phyloP scores from a whole-genome alignment of 2,329 filamentous ascomycete species.

The Epichloe typhina region DNA sequence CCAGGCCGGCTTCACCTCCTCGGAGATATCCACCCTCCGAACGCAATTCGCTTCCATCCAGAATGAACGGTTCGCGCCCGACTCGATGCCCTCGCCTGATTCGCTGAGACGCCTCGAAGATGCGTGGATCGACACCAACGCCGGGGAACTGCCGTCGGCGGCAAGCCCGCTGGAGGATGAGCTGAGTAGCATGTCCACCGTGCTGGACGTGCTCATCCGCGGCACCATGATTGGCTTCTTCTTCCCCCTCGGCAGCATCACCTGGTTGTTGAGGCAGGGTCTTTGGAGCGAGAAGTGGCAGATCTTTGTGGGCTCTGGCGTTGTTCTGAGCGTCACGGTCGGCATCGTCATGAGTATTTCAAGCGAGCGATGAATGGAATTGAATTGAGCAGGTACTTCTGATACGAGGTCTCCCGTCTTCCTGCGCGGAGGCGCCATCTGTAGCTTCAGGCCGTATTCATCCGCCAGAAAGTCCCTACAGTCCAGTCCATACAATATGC shows the following conservation, averaged over 20 bases:
- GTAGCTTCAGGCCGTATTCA: too few relatives aligned
- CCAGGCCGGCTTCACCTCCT: conserved; percentile 63
- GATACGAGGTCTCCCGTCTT: too few relatives aligned
- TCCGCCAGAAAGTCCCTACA: too few relatives aligned
- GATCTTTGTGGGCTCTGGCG: conserved; percentile 74
- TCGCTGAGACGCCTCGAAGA: conserved; percentile 72
- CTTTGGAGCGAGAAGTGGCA: conserved; percentile 77
- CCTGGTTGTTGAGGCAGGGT: conserved; percentile 75
- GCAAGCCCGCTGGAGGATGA: conserved; percentile 28
- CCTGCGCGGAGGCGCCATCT: too few relatives aligned
- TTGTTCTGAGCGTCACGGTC: conserved; percentile 66
- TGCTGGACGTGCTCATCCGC: conserved; percentile 75
- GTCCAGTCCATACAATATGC: too few relatives aligned
- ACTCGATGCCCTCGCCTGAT: conserved; percentile 72
- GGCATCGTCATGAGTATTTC: conserved; percentile 47
- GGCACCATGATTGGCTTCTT: conserved; percentile 89
- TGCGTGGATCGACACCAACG: conserved; percentile 70
- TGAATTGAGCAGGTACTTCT: background rate
- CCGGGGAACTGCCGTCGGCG: conserved; percentile 25
- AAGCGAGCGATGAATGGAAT: conserved; percentile 15
- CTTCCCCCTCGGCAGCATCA: conserved; percentile 76
- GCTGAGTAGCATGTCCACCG: conserved; percentile 34
- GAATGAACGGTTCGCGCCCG: conserved; percentile 68
- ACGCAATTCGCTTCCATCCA: conserved; percentile 84
- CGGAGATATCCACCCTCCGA: conserved; percentile 73